Base-by-base conservation (phyloP, 2,329 filamentous ascomycete genomes). In the Claviceps sorghi region DNA sequence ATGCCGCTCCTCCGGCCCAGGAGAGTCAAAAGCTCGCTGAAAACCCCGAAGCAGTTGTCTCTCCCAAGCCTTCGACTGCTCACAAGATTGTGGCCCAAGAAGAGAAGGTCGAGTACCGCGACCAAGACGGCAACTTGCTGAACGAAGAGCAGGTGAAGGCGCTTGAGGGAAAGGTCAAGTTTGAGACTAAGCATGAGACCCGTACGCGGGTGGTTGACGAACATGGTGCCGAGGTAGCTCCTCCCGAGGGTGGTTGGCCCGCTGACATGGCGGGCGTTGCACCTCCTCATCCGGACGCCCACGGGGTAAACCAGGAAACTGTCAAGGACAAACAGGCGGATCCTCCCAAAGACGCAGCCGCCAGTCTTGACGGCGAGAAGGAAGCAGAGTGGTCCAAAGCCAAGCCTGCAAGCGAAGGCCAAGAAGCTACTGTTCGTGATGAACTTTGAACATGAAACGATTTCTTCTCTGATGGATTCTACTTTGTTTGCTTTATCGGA, bases 131-230 rank as follows among this genome's bases (percentile, higher is more conserved):
- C 58, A 96, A 96, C 63, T 67, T 97, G 34, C 78, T 98, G 34
- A 74, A 91, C 62, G 81, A 85, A 52, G 86, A 89, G 62, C 80
- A 95, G 65, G 89, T 98, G 54, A 80, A 85, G 62, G 80, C 79
- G 21, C 79, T 98, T 34, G 80, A 91, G 67, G 93, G 91, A 62
- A 94, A 95, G 69, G 90, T 97, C 54, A 88, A 88, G 62, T 96
- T 98, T 72, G 83, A 94, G 72, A 97, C 93, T 13, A 85, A 84
- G 59, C 96, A 96, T 65, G 91, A 97, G 74, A 96, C 91, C n/a
- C 80, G 86, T 58, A 96, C 89, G 9, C 83, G 88, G 53, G 69
- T 97, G 52, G 75, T 95, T 42, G 88, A 95, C 67, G 79, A 79
- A 50, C 67, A 81, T 44, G 93, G 90, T 54, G 88, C 90, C 58